Evolutionary conservation across 2,329 filamentous ascomycete species (phyloP).

Genomic region (Hirsutella thompsonii): DNA sequence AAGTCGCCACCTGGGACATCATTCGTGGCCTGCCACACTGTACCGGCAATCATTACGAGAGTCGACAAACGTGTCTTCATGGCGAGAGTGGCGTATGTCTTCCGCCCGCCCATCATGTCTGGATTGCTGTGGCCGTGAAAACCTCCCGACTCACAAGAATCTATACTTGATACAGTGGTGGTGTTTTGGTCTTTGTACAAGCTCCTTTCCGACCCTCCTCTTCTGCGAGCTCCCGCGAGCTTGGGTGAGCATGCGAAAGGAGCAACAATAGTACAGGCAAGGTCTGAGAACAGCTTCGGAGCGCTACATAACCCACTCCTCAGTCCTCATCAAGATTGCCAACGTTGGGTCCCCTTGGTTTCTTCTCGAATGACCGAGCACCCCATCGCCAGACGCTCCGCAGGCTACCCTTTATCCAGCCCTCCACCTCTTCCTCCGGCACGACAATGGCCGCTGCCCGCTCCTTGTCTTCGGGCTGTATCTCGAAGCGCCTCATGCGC

Average conservation of each 20-base stretch:
- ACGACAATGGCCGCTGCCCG: conserved; percentile 49
- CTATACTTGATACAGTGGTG: neutral
- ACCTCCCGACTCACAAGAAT: too few species aligned
- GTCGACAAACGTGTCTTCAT: too few species aligned
- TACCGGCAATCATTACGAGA: too few species aligned
- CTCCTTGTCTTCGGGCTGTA: conserved; percentile 56
- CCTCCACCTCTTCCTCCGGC: conserved; percentile 56
- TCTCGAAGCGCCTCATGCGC: conserved; percentile 70
- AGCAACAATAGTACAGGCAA: neutral
- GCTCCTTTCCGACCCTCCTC: neutral
- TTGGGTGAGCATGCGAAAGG: neutral
- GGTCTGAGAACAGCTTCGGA: neutral
- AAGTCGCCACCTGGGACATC: conserved; percentile 1
- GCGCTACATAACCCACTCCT: neutral
- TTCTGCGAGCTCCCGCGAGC: neutral
- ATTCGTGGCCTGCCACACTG: too few species aligned
- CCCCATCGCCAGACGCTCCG: conserved; percentile 41
- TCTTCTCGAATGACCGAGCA: conserved; percentile 22
- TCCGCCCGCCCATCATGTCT: too few species aligned
- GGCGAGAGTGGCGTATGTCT: too few species aligned
- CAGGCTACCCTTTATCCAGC: conserved; percentile 50
- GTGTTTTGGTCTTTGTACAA: neutral
- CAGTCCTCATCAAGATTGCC: conserved; percentile 25
- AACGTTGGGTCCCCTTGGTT: conserved; percentile 27
- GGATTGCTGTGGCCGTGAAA: too few species aligned